Evolutionary conservation across 2,329 filamentous ascomycete genomes (phyloP).

Genomic region (Aureobasidium sp.): DNA sequence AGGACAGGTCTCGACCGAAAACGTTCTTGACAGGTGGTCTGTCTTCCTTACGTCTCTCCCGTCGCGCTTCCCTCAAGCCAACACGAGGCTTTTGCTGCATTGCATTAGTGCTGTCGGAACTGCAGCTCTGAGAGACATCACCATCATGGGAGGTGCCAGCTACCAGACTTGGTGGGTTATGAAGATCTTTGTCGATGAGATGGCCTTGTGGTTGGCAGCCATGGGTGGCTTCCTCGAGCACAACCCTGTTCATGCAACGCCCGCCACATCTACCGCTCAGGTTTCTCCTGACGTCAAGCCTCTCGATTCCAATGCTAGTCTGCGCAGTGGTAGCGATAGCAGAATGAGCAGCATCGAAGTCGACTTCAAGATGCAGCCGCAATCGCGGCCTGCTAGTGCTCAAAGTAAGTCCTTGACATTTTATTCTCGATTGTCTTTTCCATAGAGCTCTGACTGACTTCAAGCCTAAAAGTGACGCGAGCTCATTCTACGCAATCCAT

Average conservation of each 20-base stretch:
- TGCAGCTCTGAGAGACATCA: constrained; percentile 72
- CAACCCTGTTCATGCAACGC: constrained; percentile 14
- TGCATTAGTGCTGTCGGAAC: constrained; percentile 69
- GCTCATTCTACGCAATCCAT: constrained; percentile 15
- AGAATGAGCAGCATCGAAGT: constrained; percentile 26
- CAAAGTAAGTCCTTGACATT: constrained; percentile 13
- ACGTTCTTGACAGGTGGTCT: constrained; percentile 72
- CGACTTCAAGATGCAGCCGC: constrained; percentile 15
- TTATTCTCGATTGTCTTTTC: neutral
- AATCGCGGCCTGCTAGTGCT: constrained; percentile 9
- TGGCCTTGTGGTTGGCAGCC: constrained; percentile 82
- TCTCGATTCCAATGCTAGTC: neutral
- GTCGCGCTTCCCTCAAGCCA: constrained; percentile 63
- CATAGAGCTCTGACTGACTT: constrained; percentile 12
- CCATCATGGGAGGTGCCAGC: constrained; percentile 66
- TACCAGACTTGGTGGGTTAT: constrained; percentile 94
- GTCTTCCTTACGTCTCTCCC: constrained; percentile 62
- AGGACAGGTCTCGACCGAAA: constrained; percentile 39
- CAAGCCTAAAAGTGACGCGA: constrained; percentile 12
- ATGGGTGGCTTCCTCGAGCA: constrained; percentile 77
- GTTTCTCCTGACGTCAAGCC: neutral
- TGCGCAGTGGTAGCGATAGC: constrained; percentile 22
- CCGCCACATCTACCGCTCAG: neutral
- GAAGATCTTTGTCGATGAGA: constrained; percentile 92
- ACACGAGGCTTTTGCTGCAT: constrained; percentile 64